These are phyloP conservation scores for Aspergillus vadensis DNA, from an alignment of 2,329 filamentous ascomycete species.

Conservation along the genomic window DNA sequence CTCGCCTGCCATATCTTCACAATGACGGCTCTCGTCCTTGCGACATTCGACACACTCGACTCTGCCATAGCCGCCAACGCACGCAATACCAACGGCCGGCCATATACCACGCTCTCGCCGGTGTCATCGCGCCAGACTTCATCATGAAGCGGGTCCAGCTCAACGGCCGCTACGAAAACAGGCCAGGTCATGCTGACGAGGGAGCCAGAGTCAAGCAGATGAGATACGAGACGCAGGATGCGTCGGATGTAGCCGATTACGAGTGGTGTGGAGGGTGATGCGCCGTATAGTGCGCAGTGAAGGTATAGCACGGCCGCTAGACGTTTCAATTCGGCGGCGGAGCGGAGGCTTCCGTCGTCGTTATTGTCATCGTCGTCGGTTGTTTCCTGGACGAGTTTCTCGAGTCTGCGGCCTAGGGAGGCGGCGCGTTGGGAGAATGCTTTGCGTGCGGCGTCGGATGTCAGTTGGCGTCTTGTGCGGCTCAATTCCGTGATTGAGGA, in stretches of 20 bases:
- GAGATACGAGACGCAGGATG: constrained; percentile 39
- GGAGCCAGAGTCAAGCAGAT: constrained; percentile 36
- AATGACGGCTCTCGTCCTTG: constrained; percentile 50
- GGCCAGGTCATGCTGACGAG: constrained; percentile 46
- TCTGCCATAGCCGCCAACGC: constrained; percentile 45
- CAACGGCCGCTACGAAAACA: constrained; percentile 48
- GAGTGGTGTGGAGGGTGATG: constrained; percentile 43
- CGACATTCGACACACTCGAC: constrained; percentile 48
- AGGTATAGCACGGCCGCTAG: constrained; percentile 50
- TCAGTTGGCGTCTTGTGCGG: constrained; percentile 33
- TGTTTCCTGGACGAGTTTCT: constrained; percentile 37
- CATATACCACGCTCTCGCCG: constrained; percentile 29
- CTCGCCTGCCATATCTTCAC: constrained; percentile 52
- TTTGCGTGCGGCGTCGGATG: constrained; percentile 26
- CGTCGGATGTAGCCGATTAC: constrained; percentile 35
- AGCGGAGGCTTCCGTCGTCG: constrained; percentile 37
- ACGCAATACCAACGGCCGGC: constrained; percentile 43
- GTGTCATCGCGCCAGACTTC: constrained; percentile 33
- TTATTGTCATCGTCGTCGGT: constrained; percentile 29
- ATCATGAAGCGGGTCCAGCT: constrained; percentile 43
- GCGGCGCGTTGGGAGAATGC: constrained; percentile 37
- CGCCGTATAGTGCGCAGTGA: constrained; percentile 49
- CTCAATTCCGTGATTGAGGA: constrained; percentile 53
- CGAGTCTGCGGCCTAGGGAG: constrained; percentile 37
- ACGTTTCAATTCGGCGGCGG: constrained; percentile 47